Evolutionary conservation across 257 asterid species (phyloP).

Genomic region (Euphrasia confusa): DNA sequence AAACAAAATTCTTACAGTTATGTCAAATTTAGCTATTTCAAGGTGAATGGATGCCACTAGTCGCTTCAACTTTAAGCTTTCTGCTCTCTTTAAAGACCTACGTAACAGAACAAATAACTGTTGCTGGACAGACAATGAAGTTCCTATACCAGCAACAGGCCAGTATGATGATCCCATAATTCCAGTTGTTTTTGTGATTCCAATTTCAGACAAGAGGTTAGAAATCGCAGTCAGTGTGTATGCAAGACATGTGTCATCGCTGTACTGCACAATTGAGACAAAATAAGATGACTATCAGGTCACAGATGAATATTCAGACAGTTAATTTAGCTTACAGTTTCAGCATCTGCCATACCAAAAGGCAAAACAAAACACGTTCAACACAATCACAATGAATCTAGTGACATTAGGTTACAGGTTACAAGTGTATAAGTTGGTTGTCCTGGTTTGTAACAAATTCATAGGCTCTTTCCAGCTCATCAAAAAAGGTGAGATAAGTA

Average conservation of each 20-base stretch:
- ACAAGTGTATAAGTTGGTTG: no score
- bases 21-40: slow-evolving; percentile 78
- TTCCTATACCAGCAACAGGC: slow-evolving; percentile 63
- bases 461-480: slow-evolving; percentile 9
- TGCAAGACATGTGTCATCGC: slow-evolving; percentile 89
- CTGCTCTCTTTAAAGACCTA: slow-evolving; percentile 91
- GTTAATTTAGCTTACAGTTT: neutral
- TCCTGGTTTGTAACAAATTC: no score
- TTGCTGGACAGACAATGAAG: slow-evolving; percentile 79
- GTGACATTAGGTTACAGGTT: no score
- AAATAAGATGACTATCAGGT: slow-evolving; percentile 19
- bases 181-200: slow-evolving; percentile 69
- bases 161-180: slow-evolving; percentile 74
- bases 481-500: slow-evolving; percentile 11
- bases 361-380: slow-evolving; percentile 4
- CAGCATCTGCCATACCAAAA: slow-evolving; percentile 1
- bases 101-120: slow-evolving; percentile 80
- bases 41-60: slow-evolving; percentile 87
- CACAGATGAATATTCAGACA: slow-evolving; percentile 17
- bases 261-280: slow-evolving; percentile 53
- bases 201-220: slow-evolving; percentile 73
- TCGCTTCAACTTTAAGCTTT: slow-evolving; percentile 69
- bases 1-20: slow-evolving; percentile 47
- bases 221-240: slow-evolving; percentile 83
- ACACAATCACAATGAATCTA: slow-evolving; percentile 1